Base-by-base conservation (phyloP, 2,329 filamentous ascomycete genomes). In the Aspergillus viridinutans region DNA sequence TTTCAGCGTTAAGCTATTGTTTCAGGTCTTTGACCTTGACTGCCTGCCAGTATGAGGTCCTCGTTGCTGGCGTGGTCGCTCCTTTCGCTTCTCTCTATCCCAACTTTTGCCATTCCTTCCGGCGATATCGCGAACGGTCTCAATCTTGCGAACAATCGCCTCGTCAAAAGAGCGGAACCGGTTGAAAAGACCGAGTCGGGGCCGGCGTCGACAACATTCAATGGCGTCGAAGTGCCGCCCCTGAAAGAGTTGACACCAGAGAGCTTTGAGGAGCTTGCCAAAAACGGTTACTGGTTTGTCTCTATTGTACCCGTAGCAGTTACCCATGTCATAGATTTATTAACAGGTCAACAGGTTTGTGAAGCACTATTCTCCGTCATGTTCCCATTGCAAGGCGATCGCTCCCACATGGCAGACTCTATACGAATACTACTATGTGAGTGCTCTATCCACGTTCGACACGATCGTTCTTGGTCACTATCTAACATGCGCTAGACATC, bases 321-420 rank as follows among this genome's bases (percentile, higher is more conserved):
- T 49, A 45, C 38, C 32, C 26, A 29, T 42, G 4, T 45, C 42
- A 29, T 20, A n/a, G 38, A 35, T 23, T 20, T 53, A 52, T 61
- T 70, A 56, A 72, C 54, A 47, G 26, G 25, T 25, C 26, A 29
- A 8, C 59, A 81, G 79, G 79, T 78, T 82, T 61, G 71, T 83
- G 28, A 82, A 83, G 67, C 75, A 80, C 60, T 81, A 78, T 60
- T 83, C 81, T 49, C 80, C 80, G 40, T 70, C 72, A 35, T 83
- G 80, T 74, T 82, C 81, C 49, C 91, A 96, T 74, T 97, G 92
- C 78, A 82, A 83, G 71, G 80, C 83, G 51, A 90, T 91, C 68
- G 91, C 90, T 53, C 94, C 94, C 7, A 87, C 85, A 52, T 97
- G 86, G 81, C 92, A 97, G 76, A 97, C 92, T 4, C 75, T 93